phyloP scores from a whole-genome alignment of 2,329 filamentous ascomycete genomes.

The Talaromyces sp. region DNA sequence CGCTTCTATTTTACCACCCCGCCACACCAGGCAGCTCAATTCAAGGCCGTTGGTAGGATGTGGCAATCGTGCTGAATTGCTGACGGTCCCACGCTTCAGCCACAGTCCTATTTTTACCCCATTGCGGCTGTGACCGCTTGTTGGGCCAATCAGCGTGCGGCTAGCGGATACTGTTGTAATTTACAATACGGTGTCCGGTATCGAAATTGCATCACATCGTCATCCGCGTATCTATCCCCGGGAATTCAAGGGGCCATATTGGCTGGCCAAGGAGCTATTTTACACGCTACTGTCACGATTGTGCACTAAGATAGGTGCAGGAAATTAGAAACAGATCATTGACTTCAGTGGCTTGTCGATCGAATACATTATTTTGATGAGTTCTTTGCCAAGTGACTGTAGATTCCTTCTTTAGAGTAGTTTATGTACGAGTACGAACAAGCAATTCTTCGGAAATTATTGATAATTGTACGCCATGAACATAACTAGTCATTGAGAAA shows the following conservation, averaged over 20 bases:
- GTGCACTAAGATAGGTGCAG: background rate
- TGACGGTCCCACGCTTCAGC: background rate
- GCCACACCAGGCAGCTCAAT: constrained; percentile 12
- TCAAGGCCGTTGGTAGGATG: background rate
- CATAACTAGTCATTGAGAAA: background rate
- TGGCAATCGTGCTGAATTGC: background rate
- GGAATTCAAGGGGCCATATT: background rate
- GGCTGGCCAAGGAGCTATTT: background rate
- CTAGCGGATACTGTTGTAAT: background rate
- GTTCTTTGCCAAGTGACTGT: too few relatives aligned
- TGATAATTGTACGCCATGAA: background rate
- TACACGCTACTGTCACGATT: background rate
- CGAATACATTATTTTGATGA: background rate
- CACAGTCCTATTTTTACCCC: constrained; percentile 12
- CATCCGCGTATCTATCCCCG: background rate
- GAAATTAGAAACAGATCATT: background rate
- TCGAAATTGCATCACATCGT: background rate
- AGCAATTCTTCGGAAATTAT: background rate
- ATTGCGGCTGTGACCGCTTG: constrained; percentile 18
- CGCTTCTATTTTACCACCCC: background rate
- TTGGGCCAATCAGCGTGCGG: constrained; percentile 6
- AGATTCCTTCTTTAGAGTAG: too few relatives aligned
- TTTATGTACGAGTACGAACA: background rate
- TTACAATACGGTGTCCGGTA: background rate
- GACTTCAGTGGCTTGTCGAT: constrained; percentile 1